These are phyloP conservation scores for Pouteria campechiana DNA, from an alignment of 179 eudicot species.

Conservation along the genomic window DNA sequence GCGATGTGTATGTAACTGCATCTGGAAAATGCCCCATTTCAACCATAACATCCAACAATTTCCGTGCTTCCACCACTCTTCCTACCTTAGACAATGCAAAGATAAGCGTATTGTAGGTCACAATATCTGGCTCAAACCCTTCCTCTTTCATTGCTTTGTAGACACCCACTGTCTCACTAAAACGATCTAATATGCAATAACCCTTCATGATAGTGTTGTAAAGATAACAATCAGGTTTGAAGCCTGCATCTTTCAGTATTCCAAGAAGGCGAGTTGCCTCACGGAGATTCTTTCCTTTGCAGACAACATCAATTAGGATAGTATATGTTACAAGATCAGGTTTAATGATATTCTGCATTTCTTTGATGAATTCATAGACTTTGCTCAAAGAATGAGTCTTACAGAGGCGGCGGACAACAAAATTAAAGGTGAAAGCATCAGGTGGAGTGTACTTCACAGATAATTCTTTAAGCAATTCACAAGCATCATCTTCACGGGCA, in stretches of 20 bases:
- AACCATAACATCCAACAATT: conserved; percentile 49
- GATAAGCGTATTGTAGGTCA: conserved; percentile 73
- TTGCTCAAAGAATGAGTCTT: conserved; percentile 29
- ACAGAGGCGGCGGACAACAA: conserved; percentile 39
- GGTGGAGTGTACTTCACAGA: conserved; percentile 30
- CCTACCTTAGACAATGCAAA: conserved; percentile 78
- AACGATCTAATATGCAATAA: conserved; percentile 50
- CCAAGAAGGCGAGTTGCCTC: conserved; percentile 68
- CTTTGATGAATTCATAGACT: conserved; percentile 45
- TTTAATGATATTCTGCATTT: conserved; percentile 31
- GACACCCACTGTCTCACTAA: conserved; percentile 54
- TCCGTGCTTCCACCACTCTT: conserved; percentile 63
- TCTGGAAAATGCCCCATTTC: conserved; percentile 60
- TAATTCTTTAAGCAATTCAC: conserved; percentile 43
- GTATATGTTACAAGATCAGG: conserved; percentile 83
- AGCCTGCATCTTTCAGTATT: conserved; percentile 46
- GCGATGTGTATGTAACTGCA: conserved; percentile 71
- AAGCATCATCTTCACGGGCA: conserved; percentile 37
- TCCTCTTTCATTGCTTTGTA: conserved; percentile 63
- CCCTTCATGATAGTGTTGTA: conserved; percentile 90
- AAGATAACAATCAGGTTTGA: conserved; percentile 77
- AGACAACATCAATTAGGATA: conserved; percentile 83
- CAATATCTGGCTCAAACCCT: conserved; percentile 66
- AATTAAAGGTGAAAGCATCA: conserved; percentile 58
- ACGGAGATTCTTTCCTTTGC: conserved; percentile 60